Evolutionary conservation across 2,329 filamentous ascomycete genomes (phyloP), one percentile per base, ranked within the genome.

Genomic region (Fusarium liriodendri): DNA sequence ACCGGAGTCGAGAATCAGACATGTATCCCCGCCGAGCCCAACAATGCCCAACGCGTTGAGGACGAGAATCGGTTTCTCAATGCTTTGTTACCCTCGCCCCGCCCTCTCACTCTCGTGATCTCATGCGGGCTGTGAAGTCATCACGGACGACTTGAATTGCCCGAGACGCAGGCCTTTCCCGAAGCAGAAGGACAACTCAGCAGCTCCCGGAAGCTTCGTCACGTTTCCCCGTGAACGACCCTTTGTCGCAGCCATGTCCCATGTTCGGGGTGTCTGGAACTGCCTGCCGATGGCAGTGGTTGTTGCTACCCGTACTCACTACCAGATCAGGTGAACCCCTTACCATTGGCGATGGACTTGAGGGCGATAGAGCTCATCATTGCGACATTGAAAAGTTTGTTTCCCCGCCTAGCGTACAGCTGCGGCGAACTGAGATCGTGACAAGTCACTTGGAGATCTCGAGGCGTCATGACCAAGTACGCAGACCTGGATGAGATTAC

Each of bases 101-200:
- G 67, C 54, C 62, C 66, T 62, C 66, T 67, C 69, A 65, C 25
- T 61, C 68, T 74, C 73, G 68, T 70, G 72, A 73, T 75, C 70
- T 58, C 64, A 78, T 78, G 75, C 75, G 74, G 69, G 70, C 72
- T 67, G 74, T 77, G 74, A 78, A 78, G 76, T 78, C 76, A 75
- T 75, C 75, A 75, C 69, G 61, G 73, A 67, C 64, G 70, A 78
- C 75, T 77, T 33, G 67, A 75, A 71, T 71, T 63, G 68, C 58
- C 69, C 64, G 68, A 71, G 74, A 79, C 73, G 80, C 79, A 78
- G 66, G 72, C 75, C 71, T 76, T 79, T 79, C 80, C 80, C 69
- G 71, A 81, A 79, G 69, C 74, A 79, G 78, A 75, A 79, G 75
- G 80, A 76, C 79, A 81, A 62, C 79, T 80, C 79, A 81, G 64